These are phyloP conservation scores for Nitzschia sp. DNA, from an alignment of 108 stramenopile species.

Conservation along the genomic window DNA sequence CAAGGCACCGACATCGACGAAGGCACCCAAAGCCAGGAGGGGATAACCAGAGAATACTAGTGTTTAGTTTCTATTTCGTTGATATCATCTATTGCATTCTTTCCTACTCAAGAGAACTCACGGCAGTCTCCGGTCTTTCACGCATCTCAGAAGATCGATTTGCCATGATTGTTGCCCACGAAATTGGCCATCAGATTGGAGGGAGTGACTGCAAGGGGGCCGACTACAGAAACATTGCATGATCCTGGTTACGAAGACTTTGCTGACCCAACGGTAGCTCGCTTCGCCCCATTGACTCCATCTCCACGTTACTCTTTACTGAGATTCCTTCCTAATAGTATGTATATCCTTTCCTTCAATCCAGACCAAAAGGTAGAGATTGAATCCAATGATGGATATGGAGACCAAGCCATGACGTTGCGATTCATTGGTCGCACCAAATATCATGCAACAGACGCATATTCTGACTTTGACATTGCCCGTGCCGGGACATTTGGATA, in stretches of 20 bases:
- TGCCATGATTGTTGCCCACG: not conserved
- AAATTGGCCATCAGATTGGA: not conserved
- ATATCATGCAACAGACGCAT: not conserved
- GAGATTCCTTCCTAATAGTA: constrained; percentile 5
- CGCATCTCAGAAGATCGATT: not conserved
- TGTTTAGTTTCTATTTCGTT: no score
- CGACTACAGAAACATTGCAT: not conserved
- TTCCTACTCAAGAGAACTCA: no score
- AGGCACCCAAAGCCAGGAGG: no score
- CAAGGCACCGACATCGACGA: no score
- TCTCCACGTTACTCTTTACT: not conserved
- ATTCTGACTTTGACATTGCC: not conserved
- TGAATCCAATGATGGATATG: not conserved
- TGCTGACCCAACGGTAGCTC: not conserved
- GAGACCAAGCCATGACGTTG: constrained; percentile 5
- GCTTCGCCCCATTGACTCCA: constrained; percentile 5
- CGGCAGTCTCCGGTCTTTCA: not conserved
- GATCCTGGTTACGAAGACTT: not conserved
- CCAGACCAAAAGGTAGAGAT: constrained; percentile 9
- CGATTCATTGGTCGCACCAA: constrained; percentile 8
- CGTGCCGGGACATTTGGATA: constrained; percentile 5
- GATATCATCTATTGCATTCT: no score
- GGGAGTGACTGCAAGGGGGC: constrained; percentile 6
- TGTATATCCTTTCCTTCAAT: constrained; percentile 7
- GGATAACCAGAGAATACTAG: no score